Percentiles rank a stretch among this genome's conserved stretches.
phyloP scores from a whole-genome alignment of 108 stramenopile genomes.

The Aurantiochytrium sp. region DNA sequence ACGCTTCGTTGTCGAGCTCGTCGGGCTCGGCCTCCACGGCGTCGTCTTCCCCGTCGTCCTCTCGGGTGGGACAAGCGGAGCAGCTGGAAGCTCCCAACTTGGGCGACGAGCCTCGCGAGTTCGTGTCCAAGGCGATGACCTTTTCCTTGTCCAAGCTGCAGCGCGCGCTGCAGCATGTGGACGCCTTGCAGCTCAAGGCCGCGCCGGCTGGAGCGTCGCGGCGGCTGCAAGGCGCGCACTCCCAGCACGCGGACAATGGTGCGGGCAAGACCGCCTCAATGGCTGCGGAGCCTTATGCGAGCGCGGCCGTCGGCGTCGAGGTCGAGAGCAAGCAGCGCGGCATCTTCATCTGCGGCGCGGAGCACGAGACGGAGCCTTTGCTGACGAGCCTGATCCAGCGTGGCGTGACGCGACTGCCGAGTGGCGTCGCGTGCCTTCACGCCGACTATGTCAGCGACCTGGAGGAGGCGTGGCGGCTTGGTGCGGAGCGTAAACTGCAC shows the following conservation, averaged over 20 bases:
- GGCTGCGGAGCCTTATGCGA: not conserved
- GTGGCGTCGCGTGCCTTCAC: not conserved
- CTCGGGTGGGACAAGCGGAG: not conserved
- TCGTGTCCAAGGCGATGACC: not conserved
- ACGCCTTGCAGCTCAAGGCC: not conserved
- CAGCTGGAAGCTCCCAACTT: not conserved
- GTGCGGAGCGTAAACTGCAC: not conserved
- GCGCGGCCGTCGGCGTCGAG: not conserved
- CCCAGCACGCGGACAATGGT: no score
- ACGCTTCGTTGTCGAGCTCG: no score
- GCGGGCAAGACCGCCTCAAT: not conserved
- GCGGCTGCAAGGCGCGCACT: not conserved
- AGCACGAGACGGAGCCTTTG: not conserved
- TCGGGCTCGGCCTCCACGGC: not conserved
- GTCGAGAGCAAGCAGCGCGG: not conserved
- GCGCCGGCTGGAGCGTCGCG: not conserved
- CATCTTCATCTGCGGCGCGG: not conserved
- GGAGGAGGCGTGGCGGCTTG: not conserved
- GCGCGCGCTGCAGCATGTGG: not conserved
- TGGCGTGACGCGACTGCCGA: not conserved
- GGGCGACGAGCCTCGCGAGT: not conserved
- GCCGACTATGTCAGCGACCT: slow-evolving; percentile 7
- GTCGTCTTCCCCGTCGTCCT: no score
- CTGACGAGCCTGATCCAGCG: not conserved
- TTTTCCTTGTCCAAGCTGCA: not conserved